A percentile compares a stretch with the other conserved stretches of the same genome.
These are phyloP conservation scores for Paracamarosporium sp. DNA, from an alignment of 2,329 filamentous ascomycete genomes.

Conservation along the genomic window DNA sequence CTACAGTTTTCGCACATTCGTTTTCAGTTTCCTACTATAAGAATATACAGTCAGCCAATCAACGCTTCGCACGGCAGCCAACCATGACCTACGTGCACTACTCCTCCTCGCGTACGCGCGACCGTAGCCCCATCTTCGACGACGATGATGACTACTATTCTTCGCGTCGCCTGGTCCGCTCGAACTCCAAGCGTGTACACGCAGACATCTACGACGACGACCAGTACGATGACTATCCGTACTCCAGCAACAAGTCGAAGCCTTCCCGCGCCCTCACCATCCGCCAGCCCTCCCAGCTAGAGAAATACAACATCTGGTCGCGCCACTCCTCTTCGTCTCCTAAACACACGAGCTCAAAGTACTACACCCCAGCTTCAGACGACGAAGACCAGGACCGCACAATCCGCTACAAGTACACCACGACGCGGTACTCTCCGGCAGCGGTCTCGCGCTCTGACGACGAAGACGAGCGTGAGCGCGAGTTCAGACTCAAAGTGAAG, in stretches of 20 bases:
- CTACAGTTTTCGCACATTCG: not conserved
- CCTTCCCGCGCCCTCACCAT: constrained; percentile 35
- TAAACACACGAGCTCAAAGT: constrained; percentile 8
- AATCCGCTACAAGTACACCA: constrained; percentile 21
- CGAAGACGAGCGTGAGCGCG: constrained; percentile 18
- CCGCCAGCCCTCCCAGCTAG: constrained; percentile 34
- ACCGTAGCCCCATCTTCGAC: constrained; percentile 21
- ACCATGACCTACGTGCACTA: constrained; percentile 34
- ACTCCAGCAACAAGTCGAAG: constrained; percentile 26
- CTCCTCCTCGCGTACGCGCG: constrained; percentile 26
- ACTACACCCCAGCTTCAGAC: constrained; percentile 12
- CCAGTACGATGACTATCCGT: constrained; percentile 40
- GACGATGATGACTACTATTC: constrained; percentile 22
- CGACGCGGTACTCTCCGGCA: constrained; percentile 7
- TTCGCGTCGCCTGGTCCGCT: constrained; percentile 25
- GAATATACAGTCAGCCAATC: not conserved
- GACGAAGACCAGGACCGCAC: constrained; percentile 13
- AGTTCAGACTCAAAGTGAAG: constrained; percentile 29
- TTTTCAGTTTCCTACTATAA: not conserved
- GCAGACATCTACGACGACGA: constrained; percentile 30
- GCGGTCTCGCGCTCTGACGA: constrained; percentile 6
- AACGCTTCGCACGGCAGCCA: not conserved
- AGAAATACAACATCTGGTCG: constrained; percentile 43
- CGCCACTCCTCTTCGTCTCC: not conserved
- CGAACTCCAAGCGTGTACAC: constrained; percentile 33